Evolutionary conservation across 2,329 filamentous ascomycete genomes (phyloP).

Genomic region (Epicoccum sorghinum): DNA sequence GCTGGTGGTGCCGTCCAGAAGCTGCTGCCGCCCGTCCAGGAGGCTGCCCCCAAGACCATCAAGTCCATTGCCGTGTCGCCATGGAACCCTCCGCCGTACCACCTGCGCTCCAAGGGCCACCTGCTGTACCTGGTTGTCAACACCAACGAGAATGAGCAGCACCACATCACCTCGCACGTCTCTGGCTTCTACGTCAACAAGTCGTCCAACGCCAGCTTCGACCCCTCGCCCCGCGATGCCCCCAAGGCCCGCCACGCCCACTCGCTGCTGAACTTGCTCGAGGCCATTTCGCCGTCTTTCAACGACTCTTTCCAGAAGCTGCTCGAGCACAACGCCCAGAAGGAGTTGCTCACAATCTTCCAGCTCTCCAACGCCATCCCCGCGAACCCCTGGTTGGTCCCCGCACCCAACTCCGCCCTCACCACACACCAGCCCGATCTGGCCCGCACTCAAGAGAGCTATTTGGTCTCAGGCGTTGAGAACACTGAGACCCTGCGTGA

Average conservation of each 20-base stretch:
- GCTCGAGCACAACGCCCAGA: constrained; percentile 82
- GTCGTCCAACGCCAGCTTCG: constrained; percentile 93
- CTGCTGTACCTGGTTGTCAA: constrained; percentile 87
- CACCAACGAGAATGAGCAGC: constrained; percentile 93
- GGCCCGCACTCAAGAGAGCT: constrained; percentile 90
- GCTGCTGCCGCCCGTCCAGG: constrained; percentile 70
- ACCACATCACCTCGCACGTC: constrained; percentile 90
- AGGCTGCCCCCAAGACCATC: constrained; percentile 82
- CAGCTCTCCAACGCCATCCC: constrained; percentile 95
- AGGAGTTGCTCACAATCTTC: constrained; percentile 89
- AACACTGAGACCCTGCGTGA: constrained; percentile 93
- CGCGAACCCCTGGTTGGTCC: constrained; percentile 88
- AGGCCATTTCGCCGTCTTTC: constrained; percentile 83
- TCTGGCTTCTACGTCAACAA: constrained; percentile 98
- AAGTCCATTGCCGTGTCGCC: constrained; percentile 87
- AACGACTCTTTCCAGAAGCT: constrained; percentile 74
- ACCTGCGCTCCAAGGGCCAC: constrained; percentile 89
- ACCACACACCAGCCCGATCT: constrained; percentile 80
- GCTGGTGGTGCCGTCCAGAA: constrained; percentile 70
- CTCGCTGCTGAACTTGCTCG: constrained; percentile 82
- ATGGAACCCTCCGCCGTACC: constrained; percentile 95
- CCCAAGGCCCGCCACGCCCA: constrained; percentile 82
- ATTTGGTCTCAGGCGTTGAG: constrained; percentile 86
- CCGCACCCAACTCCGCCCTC: constrained; percentile 67
- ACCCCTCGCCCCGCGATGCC: constrained; percentile 78